Evolutionary conservation across 495 filamentous ascomycete species (phyloP).

Genomic region (Neurospora tetraspora): DNA sequence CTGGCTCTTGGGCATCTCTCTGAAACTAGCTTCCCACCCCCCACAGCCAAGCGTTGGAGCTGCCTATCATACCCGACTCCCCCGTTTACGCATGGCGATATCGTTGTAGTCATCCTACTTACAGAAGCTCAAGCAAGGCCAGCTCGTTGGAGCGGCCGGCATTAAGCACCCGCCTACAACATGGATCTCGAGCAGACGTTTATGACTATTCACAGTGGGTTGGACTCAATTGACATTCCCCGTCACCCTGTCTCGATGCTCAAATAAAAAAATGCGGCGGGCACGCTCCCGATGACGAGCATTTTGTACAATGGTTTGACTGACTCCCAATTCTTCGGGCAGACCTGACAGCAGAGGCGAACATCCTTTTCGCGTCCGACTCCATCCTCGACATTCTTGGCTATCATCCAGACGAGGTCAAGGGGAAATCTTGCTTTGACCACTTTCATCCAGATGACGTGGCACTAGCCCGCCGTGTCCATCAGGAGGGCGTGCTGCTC

Average conservation of each 20-base stretch:
- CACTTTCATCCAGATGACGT: constrained; percentile 81
- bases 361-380: constrained; percentile 73
- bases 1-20: constrained; percentile 3
- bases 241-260: constrained; percentile 5
- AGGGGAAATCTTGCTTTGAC: constrained; percentile 70
- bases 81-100: constrained; percentile 22
- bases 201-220: constrained; percentile 84
- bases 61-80: constrained; percentile 1
- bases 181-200: constrained; percentile 77
- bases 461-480: constrained; percentile 61
- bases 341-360: constrained; percentile 70
- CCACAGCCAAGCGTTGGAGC: neutral
- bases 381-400: constrained; percentile 77
- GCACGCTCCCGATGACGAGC: neutral
- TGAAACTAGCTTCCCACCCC: constrained; percentile 8
- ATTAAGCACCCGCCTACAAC: constrained; percentile 19
- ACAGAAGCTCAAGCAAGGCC: constrained; percentile 19
- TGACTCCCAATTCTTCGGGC: constrained; percentile 5
- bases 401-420: constrained; percentile 64
- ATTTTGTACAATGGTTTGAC: neutral
- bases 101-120: constrained; percentile 16
- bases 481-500: constrained; percentile 61
- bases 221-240: constrained; percentile 6
- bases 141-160: constrained; percentile 28
- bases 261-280: neutral